Percentiles rank a stretch among this genome's conserved stretches.
Conservation (phyloP, 495 filamentous ascomycete genomes). For the Elasticomyces elasticus region DNA sequence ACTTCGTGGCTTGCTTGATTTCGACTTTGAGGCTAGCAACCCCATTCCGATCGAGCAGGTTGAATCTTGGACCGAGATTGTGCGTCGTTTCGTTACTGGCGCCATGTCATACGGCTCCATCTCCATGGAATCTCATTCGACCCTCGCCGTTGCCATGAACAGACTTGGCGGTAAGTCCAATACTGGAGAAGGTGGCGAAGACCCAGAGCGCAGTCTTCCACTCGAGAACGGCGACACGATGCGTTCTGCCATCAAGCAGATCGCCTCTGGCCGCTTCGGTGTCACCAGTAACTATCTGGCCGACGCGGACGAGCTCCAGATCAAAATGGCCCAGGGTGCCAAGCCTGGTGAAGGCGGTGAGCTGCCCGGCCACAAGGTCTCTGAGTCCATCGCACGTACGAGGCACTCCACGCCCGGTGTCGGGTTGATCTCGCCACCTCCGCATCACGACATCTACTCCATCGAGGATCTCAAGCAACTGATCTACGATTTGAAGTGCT, state of each 20-base stretch:
- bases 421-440: slow-evolving; percentile 95
- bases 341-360: slow-evolving; percentile 99
- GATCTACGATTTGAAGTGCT: slow-evolving; percentile 97
- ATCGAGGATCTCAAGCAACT: slow-evolving; percentile 99
- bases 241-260: slow-evolving; percentile 97
- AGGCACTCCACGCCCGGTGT: slow-evolving; percentile 98
- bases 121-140: slow-evolving; percentile 98
- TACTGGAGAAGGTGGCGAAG: slow-evolving; percentile 97
- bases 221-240: slow-evolving; percentile 95
- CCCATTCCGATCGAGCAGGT: slow-evolving; percentile 96
- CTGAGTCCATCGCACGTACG: slow-evolving; percentile 88
- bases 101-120: slow-evolving; percentile 99
- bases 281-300: slow-evolving; percentile 98
- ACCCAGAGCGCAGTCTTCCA: slow-evolving; percentile 77
- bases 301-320: slow-evolving; percentile 95
- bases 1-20: slow-evolving; percentile 90
- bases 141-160: slow-evolving; percentile 96
- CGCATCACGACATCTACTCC: slow-evolving; percentile 98
- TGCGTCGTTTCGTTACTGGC: slow-evolving; percentile 94
- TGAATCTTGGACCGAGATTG: slow-evolving; percentile 98
- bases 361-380: slow-evolving; percentile 95
- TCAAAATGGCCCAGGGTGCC: slow-evolving; percentile 99
- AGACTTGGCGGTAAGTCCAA: slow-evolving; percentile 96
- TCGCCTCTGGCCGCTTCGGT: slow-evolving; percentile 95
- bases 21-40: slow-evolving; percentile 81